These are phyloP conservation scores for Gossypium aridum DNA, from an alignment of 441 rosid species.

Conservation along the genomic window DNA sequence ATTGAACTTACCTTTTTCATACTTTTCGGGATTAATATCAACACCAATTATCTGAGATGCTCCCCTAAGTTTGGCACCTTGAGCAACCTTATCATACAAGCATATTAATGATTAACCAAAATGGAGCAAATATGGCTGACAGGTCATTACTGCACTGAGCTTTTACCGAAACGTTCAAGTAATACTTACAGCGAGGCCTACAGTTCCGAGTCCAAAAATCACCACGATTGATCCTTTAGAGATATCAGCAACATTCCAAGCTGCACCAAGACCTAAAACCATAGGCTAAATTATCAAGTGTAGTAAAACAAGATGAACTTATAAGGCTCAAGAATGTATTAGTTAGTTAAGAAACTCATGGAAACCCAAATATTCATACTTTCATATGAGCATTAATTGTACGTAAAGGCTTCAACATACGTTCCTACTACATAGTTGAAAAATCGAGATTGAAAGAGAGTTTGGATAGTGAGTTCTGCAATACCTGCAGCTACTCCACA, in stretches of 20 bases:
- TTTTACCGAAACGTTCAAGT: not conserved
- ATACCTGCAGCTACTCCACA: conserved; percentile 82
- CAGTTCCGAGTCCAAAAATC: conserved; percentile 90
- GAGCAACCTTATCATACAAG: conserved; percentile 61
- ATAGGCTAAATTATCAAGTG: conserved; percentile 1
- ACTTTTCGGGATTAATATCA: conserved; percentile 65
- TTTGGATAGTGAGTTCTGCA: not conserved
- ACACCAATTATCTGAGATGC: conserved; percentile 83
- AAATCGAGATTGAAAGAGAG: not conserved
- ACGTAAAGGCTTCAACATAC: not conserved
- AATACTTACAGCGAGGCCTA: conserved; percentile 80
- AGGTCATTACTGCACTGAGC: not conserved
- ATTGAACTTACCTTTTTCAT: conserved; percentile 46
- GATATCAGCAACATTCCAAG: conserved; percentile 91
- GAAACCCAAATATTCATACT: not conserved
- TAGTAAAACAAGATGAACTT: not conserved
- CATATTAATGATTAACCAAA: not conserved
- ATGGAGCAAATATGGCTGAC: not conserved
- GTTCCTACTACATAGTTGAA: not conserved
- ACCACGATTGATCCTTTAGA: conserved; percentile 69
- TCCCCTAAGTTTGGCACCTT: conserved; percentile 84
- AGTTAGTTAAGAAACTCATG: not conserved
- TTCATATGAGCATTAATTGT: not conserved
- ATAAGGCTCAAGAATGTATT: not conserved
- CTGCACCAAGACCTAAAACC: conserved; percentile 80